Conservation (phyloP, 352 stramenopile genomes). For the Phytophthora pini region DNA sequence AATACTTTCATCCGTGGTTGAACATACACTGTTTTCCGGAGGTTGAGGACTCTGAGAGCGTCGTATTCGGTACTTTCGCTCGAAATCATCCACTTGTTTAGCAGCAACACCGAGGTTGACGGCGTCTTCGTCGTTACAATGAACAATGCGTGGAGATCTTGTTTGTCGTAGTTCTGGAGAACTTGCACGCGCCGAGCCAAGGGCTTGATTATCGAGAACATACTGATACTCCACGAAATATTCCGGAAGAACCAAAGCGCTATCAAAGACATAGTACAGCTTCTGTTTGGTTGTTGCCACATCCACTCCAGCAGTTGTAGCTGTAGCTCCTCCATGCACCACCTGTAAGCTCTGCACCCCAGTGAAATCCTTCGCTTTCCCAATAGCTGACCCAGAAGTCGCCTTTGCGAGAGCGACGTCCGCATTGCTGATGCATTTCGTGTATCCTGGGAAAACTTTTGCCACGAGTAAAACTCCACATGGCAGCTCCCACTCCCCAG, state of each 20-base stretch:
- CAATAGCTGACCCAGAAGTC: constrained; percentile 17
- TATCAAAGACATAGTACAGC: constrained; percentile 85
- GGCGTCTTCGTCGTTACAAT: constrained; percentile 34
- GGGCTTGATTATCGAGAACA: constrained; percentile 9
- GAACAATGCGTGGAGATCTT: constrained; percentile 14
- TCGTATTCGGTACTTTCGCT: constrained; percentile 62
- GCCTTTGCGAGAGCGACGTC: constrained; percentile 24
- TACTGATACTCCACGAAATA: constrained; percentile 91
- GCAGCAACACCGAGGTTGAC: constrained; percentile 41
- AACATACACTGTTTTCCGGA: constrained; percentile 17
- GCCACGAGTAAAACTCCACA: constrained; percentile 67
- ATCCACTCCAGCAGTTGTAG: constrained; percentile 23
- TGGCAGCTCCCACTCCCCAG: constrained; percentile 58
- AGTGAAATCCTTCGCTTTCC: constrained; percentile 39
- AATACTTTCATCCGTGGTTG: constrained; percentile 35
- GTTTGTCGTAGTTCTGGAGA: not conserved
- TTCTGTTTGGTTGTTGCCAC: constrained; percentile 49
- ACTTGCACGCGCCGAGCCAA: constrained; percentile 9
- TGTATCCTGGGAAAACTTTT: constrained; percentile 88
- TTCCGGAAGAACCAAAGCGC: constrained; percentile 78
- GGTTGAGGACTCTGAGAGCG: constrained; percentile 37
- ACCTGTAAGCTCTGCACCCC: constrained; percentile 72
- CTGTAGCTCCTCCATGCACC: constrained; percentile 18
- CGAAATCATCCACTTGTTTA: constrained; percentile 58
- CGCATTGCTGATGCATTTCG: constrained; percentile 42